Percentiles rank a stretch among this genome's conserved stretches.
Conservation (phyloP, 129 eudicot species). For the Glebionis coronaria region DNA sequence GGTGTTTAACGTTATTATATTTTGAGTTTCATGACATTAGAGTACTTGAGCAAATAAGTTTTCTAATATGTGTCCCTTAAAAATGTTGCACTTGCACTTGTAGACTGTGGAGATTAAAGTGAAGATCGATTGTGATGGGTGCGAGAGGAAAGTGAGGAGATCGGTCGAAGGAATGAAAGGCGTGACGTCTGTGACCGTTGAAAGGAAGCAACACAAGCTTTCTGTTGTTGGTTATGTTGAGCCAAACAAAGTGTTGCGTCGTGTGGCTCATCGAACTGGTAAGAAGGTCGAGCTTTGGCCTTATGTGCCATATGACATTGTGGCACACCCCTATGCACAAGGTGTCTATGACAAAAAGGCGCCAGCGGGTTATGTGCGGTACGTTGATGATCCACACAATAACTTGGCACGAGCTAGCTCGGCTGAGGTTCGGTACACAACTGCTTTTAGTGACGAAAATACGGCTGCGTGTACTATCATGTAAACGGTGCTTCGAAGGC, state of each 20-base stretch:
- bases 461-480: too few relatives aligned
- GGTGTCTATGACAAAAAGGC: constrained; percentile 89
- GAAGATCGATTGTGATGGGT: constrained; percentile 91
- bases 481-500: too few relatives aligned
- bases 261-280: constrained; percentile 82
- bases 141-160: constrained; percentile 76
- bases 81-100: background rate
- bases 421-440: constrained; percentile 88
- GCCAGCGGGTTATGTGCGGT: constrained; percentile 83
- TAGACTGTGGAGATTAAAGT: constrained; percentile 87
- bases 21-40: too few relatives aligned
- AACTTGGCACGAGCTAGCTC: constrained; percentile 86
- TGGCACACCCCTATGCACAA: constrained; percentile 79
- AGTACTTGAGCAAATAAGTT: too few relatives aligned
- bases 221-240: constrained; percentile 80
- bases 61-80: too few relatives aligned
- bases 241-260: constrained; percentile 72
- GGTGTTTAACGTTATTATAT: too few relatives aligned
- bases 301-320: constrained; percentile 80
- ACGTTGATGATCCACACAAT: constrained; percentile 41
- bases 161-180: constrained; percentile 94
- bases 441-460: constrained; percentile 63
- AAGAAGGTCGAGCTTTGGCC: constrained; percentile 97
- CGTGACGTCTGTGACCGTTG: constrained; percentile 59
- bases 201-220: constrained; percentile 73